These are phyloP conservation scores for Teratosphaeria epicoccoides DNA, from an alignment of 2,329 filamentous ascomycete genomes.

Conservation along the genomic window DNA sequence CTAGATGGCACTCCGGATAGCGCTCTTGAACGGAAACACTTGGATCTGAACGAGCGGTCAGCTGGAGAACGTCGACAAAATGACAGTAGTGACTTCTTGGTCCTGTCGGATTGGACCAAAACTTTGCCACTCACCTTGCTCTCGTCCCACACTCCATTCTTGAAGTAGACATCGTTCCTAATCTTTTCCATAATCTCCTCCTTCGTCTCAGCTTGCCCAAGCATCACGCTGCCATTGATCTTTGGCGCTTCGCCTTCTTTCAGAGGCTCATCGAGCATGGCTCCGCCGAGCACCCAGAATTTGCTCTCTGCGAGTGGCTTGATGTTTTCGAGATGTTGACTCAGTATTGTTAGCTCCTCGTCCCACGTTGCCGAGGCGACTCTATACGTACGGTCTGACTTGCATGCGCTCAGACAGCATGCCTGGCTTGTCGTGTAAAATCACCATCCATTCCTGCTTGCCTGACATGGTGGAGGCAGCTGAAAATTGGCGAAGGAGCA, in stretches of 20 bases:
- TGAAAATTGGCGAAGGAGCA: slow-evolving; percentile 10
- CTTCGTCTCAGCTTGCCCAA: slow-evolving; percentile 54
- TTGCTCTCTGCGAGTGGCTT: slow-evolving; percentile 45
- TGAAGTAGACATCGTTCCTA: slow-evolving; percentile 62
- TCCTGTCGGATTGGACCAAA: background rate
- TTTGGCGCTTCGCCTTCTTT: slow-evolving; percentile 53
- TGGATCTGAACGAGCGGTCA: slow-evolving; percentile 23
- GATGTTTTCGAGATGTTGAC: slow-evolving; percentile 48
- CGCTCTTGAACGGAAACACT: slow-evolving; percentile 40
- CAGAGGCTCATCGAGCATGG: slow-evolving; percentile 54
- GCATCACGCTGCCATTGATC: slow-evolving; percentile 64
- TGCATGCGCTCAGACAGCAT: slow-evolving; percentile 34
- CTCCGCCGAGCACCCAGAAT: slow-evolving; percentile 56
- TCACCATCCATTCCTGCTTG: slow-evolving; percentile 42
- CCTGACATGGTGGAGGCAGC: slow-evolving; percentile 18
- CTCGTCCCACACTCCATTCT: slow-evolving; percentile 65
- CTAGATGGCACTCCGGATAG: slow-evolving; percentile 34
- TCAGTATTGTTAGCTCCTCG: slow-evolving; percentile 6
- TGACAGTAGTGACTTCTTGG: too few relatives aligned
- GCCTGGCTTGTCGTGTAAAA: slow-evolving; percentile 35
- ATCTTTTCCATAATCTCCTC: slow-evolving; percentile 60
- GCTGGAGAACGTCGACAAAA: background rate
- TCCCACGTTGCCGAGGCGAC: background rate
- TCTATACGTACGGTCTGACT: slow-evolving; percentile 27
- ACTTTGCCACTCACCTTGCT: slow-evolving; percentile 29